Percentiles rank a stretch among this genome's conserved stretches.
Conservation (phyloP, 495 filamentous ascomycete genomes). For the Amphirosellinia nigrospora region DNA sequence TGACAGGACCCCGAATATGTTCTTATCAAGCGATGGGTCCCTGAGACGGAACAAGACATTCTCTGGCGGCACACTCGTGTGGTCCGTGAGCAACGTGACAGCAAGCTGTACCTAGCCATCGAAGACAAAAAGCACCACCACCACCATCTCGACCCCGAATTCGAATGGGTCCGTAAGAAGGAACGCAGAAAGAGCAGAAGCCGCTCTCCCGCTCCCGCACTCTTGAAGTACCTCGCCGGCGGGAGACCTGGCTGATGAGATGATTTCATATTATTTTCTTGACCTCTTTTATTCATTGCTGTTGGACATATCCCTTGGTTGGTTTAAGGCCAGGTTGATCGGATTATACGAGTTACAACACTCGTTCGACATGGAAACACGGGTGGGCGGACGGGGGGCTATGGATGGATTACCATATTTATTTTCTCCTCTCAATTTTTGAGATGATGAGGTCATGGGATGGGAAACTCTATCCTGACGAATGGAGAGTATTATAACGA, state of each 20-base stretch:
- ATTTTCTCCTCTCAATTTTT: conserved; percentile 20
- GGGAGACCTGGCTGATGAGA: conserved; percentile 42
- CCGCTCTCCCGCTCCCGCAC: conserved; percentile 47
- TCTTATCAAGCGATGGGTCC: conserved; percentile 78
- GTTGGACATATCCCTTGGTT: not conserved
- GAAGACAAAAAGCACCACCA: conserved; percentile 59
- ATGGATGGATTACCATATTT: not conserved
- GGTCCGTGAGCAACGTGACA: conserved; percentile 57
- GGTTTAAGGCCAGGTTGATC: not conserved
- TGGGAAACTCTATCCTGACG: conserved; percentile 9
- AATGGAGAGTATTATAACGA: not conserved
- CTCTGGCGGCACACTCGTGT: conserved; percentile 75
- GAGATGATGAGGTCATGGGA: conserved; percentile 17
- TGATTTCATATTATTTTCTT: not conserved
- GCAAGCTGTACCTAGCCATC: conserved; percentile 51
- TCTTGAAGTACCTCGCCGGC: conserved; percentile 57
- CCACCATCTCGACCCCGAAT: conserved; percentile 55
- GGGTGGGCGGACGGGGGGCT: not conserved
- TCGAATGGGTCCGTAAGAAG: conserved; percentile 70
- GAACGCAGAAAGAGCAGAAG: conserved; percentile 48
- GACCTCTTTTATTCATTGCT: not conserved
- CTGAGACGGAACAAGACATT: conserved; percentile 71
- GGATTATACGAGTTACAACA: not conserved
- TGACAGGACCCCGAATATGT: conserved; percentile 70
- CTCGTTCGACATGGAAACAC: not conserved